Base-by-base conservation (phyloP, 495 filamentous ascomycete genomes). In the Podospora pseudoanserina region DNA sequence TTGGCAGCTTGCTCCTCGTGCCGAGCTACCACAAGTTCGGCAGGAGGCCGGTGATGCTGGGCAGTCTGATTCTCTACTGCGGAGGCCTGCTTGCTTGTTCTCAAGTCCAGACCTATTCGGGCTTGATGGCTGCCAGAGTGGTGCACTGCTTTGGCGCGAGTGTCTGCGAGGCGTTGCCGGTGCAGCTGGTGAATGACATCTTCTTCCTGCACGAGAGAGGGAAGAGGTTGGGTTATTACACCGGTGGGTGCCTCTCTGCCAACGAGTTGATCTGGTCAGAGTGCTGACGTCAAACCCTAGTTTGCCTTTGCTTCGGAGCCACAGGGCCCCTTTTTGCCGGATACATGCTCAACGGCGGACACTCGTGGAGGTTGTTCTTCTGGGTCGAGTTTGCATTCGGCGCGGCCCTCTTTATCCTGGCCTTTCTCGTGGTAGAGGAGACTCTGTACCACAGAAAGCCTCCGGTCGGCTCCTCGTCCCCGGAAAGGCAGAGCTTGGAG, bases 101-200 rank as follows among this genome's bases (percentile, higher is more conserved):
- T 0, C 79, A 78, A 68, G 80, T 82, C 28, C 86, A 76, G 5
- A 83, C 79, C 0, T 90, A 81, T 59, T 70, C 68, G 18, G 82
- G 79, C 0, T 72, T 89, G 27, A 88, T 90, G 86, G 79, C 81
- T 44, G 79, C 80, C 4, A 78, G 87, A 15, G 76, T 88, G 5
- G 78, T 89, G 20, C 85, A 87, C 69, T 77, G 78, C 55, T 85
- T 90, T 53, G 85, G 85, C 5, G 85, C 85, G 19, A 83, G 80
- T 11, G 85, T 90, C 26, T 90, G 87, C 74, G 87, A 89, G 67
- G 86, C 87, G 20, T 72, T 88, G 2, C 87, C 86, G 0, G 87
- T 90, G 4, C 86, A 89, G 69, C 71, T 90, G 4, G 87, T 88
- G 6, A 90, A 90, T 68, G 87, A 90, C 68, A 87, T 90, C 65